Base-by-base conservation (phyloP, 768 basidiomycete genomes). In the Fistulinella prunicolor region DNA sequence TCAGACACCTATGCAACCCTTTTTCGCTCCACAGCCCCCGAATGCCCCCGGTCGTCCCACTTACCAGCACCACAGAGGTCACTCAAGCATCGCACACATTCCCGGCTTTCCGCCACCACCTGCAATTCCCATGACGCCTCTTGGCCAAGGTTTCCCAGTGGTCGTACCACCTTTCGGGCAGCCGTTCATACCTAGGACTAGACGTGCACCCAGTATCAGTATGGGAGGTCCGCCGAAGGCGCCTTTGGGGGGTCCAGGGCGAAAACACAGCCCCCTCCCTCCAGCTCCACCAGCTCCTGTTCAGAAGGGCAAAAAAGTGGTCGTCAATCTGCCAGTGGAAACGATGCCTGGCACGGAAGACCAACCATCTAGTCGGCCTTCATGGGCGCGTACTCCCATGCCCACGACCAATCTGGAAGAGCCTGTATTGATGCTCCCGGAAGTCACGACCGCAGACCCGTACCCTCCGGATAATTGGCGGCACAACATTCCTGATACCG, bases 161-260 rank as follows among this genome's bases (percentile, higher is more conserved):
- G 70, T 78, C 59, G 57, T 75, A 1, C 73, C 70, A 50, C 73
- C 65, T 21, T 72, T 64, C 34, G 65, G 64, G 14, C 75, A 75
- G 46, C 81, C 78, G 3, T 83, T 81, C 55, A 76, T 78, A 7
- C 79, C 77, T 23, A 71, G 85, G 46, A 85, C 75, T 60, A 75
- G 85, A 63, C 76, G 87, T 36, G 79, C 86, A 47, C 77, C 76
- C 14, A 79, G 78, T 53, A 53, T 85, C 37, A 88, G 84, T 62
- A 80, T 86, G 35, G 90, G 90, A 12, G 90, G 90, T 7, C 90
- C 90, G n/a, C 90, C 90, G 9, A 93, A 92, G 64, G 90, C 90
- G 1, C 77, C 82, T 1, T 70, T 93, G 3, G 90, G 90, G 16
- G 90, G 90, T 0, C 89, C 86, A 12, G 79, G 81, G 38, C 79